Percentiles rank a stretch among this genome's conserved stretches.
phyloP scores from a whole-genome alignment of 2,329 filamentous ascomycete genomes.

The Emergomyces pasteurianus region DNA sequence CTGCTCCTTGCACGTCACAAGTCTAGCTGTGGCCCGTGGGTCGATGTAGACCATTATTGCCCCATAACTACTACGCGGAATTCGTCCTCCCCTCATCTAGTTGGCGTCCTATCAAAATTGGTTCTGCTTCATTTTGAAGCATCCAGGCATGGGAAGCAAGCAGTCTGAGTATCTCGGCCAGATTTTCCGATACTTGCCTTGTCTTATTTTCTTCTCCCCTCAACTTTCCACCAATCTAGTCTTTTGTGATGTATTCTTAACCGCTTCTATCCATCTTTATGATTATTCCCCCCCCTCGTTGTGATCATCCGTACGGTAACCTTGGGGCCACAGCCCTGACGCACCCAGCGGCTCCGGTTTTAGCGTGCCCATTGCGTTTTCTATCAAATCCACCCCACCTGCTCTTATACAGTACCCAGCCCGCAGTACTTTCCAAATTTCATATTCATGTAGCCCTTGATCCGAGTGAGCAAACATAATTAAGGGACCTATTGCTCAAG shows the following conservation, averaged over 20 bases:
- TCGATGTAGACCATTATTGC: background rate
- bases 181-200: background rate
- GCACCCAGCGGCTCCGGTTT: background rate
- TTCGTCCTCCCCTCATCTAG: background rate
- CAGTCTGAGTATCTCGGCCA: background rate
- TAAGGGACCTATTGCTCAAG: background rate
- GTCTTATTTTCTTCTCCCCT: background rate
- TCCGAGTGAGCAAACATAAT: background rate
- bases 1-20: no score
- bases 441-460: background rate
- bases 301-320: no score
- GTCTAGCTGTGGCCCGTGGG: background rate
- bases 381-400: background rate
- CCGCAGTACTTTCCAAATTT: background rate
- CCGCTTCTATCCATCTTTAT: background rate
- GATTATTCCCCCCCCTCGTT: background rate
- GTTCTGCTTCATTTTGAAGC: background rate
- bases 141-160: background rate
- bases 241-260: background rate
- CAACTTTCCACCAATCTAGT: background rate
- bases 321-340: background rate
- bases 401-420: background rate
- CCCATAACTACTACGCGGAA: background rate
- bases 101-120: background rate
- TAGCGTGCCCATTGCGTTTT: background rate